phyloP scores from a whole-genome alignment of 2,329 filamentous ascomycete species.

The Colletotrichum chrysophilum region DNA sequence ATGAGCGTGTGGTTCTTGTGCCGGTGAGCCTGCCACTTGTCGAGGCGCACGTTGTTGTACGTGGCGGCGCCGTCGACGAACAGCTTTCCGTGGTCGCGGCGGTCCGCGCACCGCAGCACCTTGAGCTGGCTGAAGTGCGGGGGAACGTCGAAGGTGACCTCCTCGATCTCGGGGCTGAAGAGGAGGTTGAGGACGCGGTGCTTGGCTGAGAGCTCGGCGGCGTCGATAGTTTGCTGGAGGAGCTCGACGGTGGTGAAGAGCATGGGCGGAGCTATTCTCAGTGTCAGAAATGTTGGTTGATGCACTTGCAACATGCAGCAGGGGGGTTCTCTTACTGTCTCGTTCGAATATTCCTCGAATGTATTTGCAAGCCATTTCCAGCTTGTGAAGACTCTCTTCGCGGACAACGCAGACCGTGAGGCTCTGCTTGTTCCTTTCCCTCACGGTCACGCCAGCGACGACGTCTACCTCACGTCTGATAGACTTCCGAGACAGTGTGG shows the following conservation, averaged over 20 bases:
- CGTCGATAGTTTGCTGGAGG: constrained; percentile 5
- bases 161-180: neutral
- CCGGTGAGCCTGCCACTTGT: constrained; percentile 1
- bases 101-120: neutral
- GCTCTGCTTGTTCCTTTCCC: neutral
- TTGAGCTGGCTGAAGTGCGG: constrained; percentile 1
- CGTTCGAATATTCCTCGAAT: neutral
- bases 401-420: neutral
- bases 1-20: constrained; percentile 2
- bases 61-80: constrained; percentile 3
- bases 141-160: neutral
- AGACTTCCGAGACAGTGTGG: neutral
- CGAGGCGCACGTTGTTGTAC: constrained; percentile 3
- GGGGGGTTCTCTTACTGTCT: neutral
- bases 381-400: neutral
- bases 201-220: neutral
- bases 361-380: neutral
- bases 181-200: neutral
- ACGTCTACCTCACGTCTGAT: neutral
- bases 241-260: neutral
- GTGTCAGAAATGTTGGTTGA: neutral
- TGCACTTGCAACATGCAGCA: neutral
- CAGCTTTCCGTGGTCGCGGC: neutral
- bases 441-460: neutral
- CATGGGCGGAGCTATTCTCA: neutral